Conservation (phyloP, 1,139 yeast genomes). For the Pichia sp. region DNA sequence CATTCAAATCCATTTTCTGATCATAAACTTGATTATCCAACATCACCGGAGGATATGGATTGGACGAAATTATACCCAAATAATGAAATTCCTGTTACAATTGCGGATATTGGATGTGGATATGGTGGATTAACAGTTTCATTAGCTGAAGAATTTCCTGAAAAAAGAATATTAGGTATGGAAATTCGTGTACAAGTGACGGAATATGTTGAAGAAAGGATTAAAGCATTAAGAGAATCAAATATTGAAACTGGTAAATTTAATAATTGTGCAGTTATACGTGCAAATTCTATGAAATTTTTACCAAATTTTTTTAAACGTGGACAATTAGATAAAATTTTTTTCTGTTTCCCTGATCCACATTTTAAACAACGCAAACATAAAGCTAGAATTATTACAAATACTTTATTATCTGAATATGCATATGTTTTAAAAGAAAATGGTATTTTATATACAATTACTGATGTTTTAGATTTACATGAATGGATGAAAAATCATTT, state of each 20-base stretch:
- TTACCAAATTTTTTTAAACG: slow-evolving; percentile 86
- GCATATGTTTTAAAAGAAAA: slow-evolving; percentile 86
- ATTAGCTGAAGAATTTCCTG: slow-evolving; percentile 71
- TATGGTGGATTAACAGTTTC: slow-evolving; percentile 88
- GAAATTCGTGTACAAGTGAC: slow-evolving; percentile 98
- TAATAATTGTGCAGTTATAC: slow-evolving; percentile 79
- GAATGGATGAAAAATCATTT: slow-evolving; percentile 95
- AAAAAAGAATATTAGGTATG: slow-evolving; percentile 79
- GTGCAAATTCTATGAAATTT: slow-evolving; percentile 98
- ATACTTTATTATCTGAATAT: slow-evolving; percentile 81
- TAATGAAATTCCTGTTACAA: slow-evolving; percentile 38
- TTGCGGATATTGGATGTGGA: slow-evolving; percentile 98
- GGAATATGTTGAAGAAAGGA: slow-evolving; percentile 92
- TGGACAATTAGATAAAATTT: slow-evolving; percentile 80
- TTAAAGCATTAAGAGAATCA: slow-evolving; percentile 64
- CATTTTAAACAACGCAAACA: slow-evolving; percentile 97
- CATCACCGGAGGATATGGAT: slow-evolving; percentile 74
- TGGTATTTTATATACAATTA: slow-evolving; percentile 87
- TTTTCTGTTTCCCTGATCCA: slow-evolving; percentile 98
- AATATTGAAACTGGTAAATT: slow-evolving; percentile 33
- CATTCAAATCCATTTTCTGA: slow-evolving; percentile 98
- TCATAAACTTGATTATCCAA: slow-evolving; percentile 85
- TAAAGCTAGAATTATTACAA: slow-evolving; percentile 92
- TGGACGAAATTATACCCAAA: slow-evolving; percentile 76
- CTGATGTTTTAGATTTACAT: slow-evolving; percentile 92